phyloP scores from a whole-genome alignment of 495 filamentous ascomycete species.

The Lasiosphaeriaceae sp. region DNA sequence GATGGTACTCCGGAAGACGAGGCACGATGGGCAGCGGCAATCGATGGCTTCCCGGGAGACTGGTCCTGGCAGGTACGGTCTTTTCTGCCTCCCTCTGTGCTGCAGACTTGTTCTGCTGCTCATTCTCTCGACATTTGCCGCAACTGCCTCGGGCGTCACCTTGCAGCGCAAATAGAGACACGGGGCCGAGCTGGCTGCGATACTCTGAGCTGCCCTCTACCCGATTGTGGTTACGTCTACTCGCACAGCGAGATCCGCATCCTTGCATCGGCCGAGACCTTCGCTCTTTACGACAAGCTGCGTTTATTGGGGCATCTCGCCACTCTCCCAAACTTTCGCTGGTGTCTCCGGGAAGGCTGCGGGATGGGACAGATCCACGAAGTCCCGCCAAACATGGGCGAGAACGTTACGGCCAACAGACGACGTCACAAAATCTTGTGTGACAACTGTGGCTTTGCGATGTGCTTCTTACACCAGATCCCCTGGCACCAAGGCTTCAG shows the following conservation, averaged over 20 bases:
- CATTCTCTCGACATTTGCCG: conserved; percentile 14
- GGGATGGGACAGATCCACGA: conserved; percentile 35
- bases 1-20: neutral
- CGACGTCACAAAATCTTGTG: conserved; percentile 29
- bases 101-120: conserved; percentile 2
- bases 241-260: conserved; percentile 9
- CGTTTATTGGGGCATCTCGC: conserved; percentile 19
- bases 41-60: conserved; percentile 6
- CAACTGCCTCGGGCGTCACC: conserved; percentile 5
- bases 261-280: neutral
- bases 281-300: conserved; percentile 25
- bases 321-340: conserved; percentile 33
- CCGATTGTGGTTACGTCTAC: conserved; percentile 11
- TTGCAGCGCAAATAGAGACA: conserved; percentile 5
- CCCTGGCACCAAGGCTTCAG: conserved; percentile 37
- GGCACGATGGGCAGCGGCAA: conserved; percentile 1
- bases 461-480: conserved; percentile 34
- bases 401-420: neutral
- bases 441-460: conserved; percentile 30
- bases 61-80: conserved; percentile 6
- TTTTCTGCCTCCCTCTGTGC: conserved; percentile 4
- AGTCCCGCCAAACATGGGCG: conserved; percentile 11
- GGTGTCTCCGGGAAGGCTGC: conserved; percentile 33
- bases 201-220: conserved; percentile 6
- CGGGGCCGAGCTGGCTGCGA: conserved; percentile 6